Evolutionary conservation across 2,329 filamentous ascomycete species (phyloP), one percentile per base, ranked within the genome.

Genomic region (Macrophomina pseudophaseolina): DNA sequence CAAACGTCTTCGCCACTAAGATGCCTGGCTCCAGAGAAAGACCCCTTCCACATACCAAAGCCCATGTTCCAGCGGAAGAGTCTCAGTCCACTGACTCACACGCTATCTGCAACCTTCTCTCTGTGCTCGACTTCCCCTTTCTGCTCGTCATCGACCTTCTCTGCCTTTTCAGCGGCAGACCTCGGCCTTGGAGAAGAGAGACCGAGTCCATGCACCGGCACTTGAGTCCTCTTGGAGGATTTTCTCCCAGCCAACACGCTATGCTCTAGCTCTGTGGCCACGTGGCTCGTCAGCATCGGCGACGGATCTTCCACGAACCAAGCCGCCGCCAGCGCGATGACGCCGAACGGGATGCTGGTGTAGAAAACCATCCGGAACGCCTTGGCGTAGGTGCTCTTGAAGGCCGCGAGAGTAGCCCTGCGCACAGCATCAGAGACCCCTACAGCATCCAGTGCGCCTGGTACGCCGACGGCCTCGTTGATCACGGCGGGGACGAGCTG

Each of bases 261-360:
- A 66, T 71, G 72, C 66, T 76, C 72, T 52, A 74, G 69, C 66
- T 74, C 71, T 2, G 76, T 66, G 7, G 75, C 74, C 46, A 75
- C 70, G 63, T 77, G 72, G 66, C 75, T 76, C 23, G 71, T 77
- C 44, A 76, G 67, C 51, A 74, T 69, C 62, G 72, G 72, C 30
- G 70, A 72, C n/a, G 74, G 71, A 68, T 77, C 75, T 32, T 69
- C 70, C 3, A 74, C 68, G 11, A 62, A 69, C 28, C 71, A 68
- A 1, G 72, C 68, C 12, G 67, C 68, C 1, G 63, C 28, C 3
- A 70, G 60, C 4, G 73, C 73, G 7, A 73, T 30, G 0, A 73
- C 67, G 2, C 71, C 71, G 56, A 74, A 72, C 0, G 72, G 73
- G 48, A 74, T 74, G 1, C 69, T 70, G 1, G 72, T 68, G 32